Evolutionary conservation across 2,329 filamentous ascomycete genomes (phyloP).

Genomic region (Trichoderma brevicompactum): DNA sequence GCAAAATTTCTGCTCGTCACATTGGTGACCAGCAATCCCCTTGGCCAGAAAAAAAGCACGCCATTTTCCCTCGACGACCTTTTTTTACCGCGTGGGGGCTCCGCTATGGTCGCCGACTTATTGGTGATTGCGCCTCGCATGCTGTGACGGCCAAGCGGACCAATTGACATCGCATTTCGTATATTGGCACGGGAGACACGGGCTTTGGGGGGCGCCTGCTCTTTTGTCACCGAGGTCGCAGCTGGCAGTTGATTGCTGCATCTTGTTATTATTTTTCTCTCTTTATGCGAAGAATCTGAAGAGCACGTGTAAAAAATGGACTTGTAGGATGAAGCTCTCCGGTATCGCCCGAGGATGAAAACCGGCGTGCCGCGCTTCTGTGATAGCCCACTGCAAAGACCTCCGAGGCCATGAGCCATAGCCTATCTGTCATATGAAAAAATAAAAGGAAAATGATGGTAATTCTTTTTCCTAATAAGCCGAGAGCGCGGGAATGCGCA

Average conservation of each 20-base stretch:
- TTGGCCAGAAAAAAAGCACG: constrained; percentile 17
- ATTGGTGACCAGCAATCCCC: constrained; percentile 1
- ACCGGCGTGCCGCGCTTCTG: neutral
- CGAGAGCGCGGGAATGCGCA: neutral
- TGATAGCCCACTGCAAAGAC: no score
- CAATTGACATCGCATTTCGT: constrained; percentile 12
- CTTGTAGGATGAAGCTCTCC: neutral
- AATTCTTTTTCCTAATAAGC: neutral
- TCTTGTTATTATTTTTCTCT: neutral
- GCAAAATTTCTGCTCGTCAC: constrained; percentile 14
- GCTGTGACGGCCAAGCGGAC: neutral
- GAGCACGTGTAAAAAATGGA: neutral
- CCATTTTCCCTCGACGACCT: constrained; percentile 3
- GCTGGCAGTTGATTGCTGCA: neutral
- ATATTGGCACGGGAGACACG: neutral
- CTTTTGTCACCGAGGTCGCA: constrained; percentile 21
- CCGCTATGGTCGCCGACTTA: neutral
- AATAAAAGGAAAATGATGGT: neutral
- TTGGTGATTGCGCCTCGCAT: neutral
- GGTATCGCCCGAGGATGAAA: neutral
- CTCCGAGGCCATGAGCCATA: no score
- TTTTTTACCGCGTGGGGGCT: constrained; percentile 22
- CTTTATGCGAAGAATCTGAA: neutral
- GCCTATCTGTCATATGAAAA: neutral
- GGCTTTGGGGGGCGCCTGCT: neutral